Evolutionary conservation across 1,284 basidiomycete genomes (phyloP), one percentile per base, ranked within the genome.

Genomic region (Malassezia furfur): DNA sequence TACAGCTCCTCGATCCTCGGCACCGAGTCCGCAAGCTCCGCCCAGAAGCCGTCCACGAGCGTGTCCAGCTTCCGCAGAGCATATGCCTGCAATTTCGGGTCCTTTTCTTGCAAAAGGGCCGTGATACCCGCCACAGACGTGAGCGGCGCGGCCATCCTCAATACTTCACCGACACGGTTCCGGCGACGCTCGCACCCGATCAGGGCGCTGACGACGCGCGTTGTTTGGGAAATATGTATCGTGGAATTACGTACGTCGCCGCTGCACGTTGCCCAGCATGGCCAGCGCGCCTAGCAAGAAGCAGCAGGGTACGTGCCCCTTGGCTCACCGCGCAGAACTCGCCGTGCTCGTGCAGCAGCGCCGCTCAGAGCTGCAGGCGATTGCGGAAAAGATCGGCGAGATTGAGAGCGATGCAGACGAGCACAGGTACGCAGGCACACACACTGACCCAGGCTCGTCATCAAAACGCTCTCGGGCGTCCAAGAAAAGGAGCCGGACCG

Each of bases 401-500:
- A 63, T 74, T 40, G 72, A 74, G 53, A 62, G 64, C 41, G 70
- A 73, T 41, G 65, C 65, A 12, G 72, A 74, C 51, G 72, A 74
- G 50, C 72, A 74, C 62, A 61, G 60, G 69, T 72, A 52, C 48
- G 70, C 65, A 7, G 15, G 46, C 36, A n/a, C 17, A 66, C n/a
- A 3, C 25, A 14, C 32, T 45, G 6, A 45, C 12, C 1, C 25
- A 96, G 91, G 39, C 80, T 98, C 15, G 94, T 99, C 9, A 81
- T 98, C 43, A 81, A 82, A 1, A 96, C 93, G 1, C 78, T 99
- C 28, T 78, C 87, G 39, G 80, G 79, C 31, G 66, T 67, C 30
- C 60, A 60, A 17, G 62, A 64, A 50, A 81, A 82, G 56, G 88
- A 93, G 58, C 90, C 93, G 22, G 81, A 84, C 70, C 84, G 94